phyloP scores from a whole-genome alignment of 768 basidiomycete species.

The Nidula microcarpa region DNA sequence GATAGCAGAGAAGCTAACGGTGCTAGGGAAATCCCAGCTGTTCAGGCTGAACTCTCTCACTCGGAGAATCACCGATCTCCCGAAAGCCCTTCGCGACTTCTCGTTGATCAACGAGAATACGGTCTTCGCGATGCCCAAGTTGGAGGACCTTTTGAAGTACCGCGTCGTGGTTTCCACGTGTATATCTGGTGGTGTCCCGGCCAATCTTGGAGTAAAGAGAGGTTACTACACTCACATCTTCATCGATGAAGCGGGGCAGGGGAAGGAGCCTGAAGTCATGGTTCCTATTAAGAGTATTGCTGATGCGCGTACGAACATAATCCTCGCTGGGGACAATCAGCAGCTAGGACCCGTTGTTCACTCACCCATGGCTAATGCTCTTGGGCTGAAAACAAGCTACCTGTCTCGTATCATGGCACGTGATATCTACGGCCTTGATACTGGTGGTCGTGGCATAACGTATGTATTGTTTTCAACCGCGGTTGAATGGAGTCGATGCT shows the following conservation, averaged over 20 bases:
- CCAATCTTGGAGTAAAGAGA: constrained; percentile 40
- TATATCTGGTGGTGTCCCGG: constrained; percentile 45
- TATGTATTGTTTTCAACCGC: constrained; percentile 10
- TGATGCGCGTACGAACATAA: constrained; percentile 40
- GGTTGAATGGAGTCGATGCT: background rate
- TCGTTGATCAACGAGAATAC: constrained; percentile 33
- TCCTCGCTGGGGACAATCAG: constrained; percentile 59
- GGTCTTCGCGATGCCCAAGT: constrained; percentile 42
- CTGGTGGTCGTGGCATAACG: constrained; percentile 32
- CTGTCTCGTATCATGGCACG: constrained; percentile 46
- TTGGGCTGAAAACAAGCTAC: constrained; percentile 52
- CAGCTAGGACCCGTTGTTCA: constrained; percentile 60
- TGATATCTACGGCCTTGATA: constrained; percentile 31
- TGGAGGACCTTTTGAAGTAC: constrained; percentile 35
- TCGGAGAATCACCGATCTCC: constrained; percentile 31
- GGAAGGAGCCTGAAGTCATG: constrained; percentile 57
- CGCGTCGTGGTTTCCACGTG: constrained; percentile 59
- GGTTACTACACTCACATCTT: constrained; percentile 63
- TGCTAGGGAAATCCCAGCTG: constrained; percentile 30
- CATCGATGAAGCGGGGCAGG: constrained; percentile 65
- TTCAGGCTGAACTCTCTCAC: constrained; percentile 55
- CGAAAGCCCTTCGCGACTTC: constrained; percentile 32
- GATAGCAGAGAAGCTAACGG: constrained; percentile 40
- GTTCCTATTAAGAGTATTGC: constrained; percentile 51
- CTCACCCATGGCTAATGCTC: constrained; percentile 38